Evolutionary conservation across 2,329 filamentous ascomycete genomes (phyloP), one percentile per base, ranked within the genome.

Genomic region (Daldinia sp.): DNA sequence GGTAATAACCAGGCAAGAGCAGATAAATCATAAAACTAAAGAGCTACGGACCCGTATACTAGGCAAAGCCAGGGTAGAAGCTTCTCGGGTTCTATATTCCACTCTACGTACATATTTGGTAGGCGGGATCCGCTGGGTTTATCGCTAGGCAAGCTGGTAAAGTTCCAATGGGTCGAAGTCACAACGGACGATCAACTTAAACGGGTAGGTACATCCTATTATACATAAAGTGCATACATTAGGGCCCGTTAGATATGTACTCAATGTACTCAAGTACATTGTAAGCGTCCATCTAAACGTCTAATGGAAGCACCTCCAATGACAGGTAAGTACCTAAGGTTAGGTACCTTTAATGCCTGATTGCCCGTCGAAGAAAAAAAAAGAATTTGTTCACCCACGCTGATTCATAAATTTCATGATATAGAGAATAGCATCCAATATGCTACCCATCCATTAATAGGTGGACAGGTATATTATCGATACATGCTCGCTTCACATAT

Each of bases 161-260:
- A 32, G 29, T 11, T 32, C 11, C 29, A 7, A 11, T 7, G 13
- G 15, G 23, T 55, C 35, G 45, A 43, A 52, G 51, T 53, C 27
- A 19, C 45, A 58, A 41, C 15, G 29, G 17, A 41, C 23, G n/a
- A 53, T 52, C 45, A 21, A 13, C 59, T 63, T 43, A 50, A 56
- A 59, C 21, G 52, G 54, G 54, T 65, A 65, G 58, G 63, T 65
- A 58, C 58, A 65, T 27, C 32, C 51, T n/a, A n/a, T n/a, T n/a
- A 27, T 35, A 39, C 30, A 51, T 49, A 27, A 39, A 39, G 13
- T 39, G 17, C 35, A 7, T 39, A 39, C 35, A 39, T 39, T 7
- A 4, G 19, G 10, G 4, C 6, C n/a, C 2, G 27, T 5, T 39
- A 39, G 13, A 17, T 17, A 41, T 19, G 21, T 41, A 32, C 29